Evolutionary conservation across 2,329 filamentous ascomycete species (phyloP), one percentile per base, ranked within the genome.

Genomic region (Malbranchea zuffiana): DNA sequence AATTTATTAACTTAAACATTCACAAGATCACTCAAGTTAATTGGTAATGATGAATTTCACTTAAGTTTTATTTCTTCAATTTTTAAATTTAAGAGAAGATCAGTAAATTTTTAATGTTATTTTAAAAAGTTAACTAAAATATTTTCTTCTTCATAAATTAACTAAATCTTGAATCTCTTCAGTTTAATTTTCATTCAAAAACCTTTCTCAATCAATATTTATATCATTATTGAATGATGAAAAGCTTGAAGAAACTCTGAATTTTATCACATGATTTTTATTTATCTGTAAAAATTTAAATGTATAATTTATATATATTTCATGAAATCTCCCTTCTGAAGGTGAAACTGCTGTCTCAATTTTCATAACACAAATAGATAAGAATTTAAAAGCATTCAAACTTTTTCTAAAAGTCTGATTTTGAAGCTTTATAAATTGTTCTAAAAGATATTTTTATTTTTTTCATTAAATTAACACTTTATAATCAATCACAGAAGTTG

Each of bases 361-460:
- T 29, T 39, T 21, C 21, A 34, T 33, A 27, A 20, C 29, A 24
- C 17, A 15, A 21, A 34, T 12, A 5, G 29, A 13, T 12, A 31
- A 39, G 18, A 24, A 6, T 21, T 31, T 35, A 19, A 40, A 40
- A 17, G 37, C 32, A 6, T 25, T 25, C 7, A 40, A 21, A 20
- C 35, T 40, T 18, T 29, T 35, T 29, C 24, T 27, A 4, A 40
- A 17, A 24, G 37, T 32, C 20, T 13, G n/a, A 33, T 40, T 40
- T 25, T 40, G 25, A 17, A 40, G 21, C 17, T 23, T 35, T 16
- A 35, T 20, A 35, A 23, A 40, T 13, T 35, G 35, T 6, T 40
- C 10, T 6, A 40, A 18, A n/a, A 40, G 13, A n/a, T 19, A 15
- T 23, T 35, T 26, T 35, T 40, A 24, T 13, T 34, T 15, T 29